Conservation (phyloP, 805 yeast species). For the Peterozyma xylosa region DNA sequence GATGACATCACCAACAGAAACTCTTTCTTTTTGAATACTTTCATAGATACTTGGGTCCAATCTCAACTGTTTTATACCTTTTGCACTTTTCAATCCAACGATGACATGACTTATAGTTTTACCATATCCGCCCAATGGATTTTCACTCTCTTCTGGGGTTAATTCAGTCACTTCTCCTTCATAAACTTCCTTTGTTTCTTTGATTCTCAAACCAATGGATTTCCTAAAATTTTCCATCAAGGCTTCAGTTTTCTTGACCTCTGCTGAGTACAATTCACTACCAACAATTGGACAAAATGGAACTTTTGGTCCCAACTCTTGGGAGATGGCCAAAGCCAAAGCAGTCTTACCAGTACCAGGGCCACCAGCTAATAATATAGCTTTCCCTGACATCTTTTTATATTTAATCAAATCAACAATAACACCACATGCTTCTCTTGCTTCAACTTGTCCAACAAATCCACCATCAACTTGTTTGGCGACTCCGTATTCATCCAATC, state of each 20-base stretch:
- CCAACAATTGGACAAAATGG: conserved; percentile 98
- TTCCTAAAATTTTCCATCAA: conserved; percentile 94
- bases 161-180: conserved; percentile 97
- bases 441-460: conserved; percentile 68
- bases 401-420: conserved; percentile 89
- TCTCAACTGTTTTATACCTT: conserved; percentile 83
- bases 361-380: conserved; percentile 92
- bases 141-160: conserved; percentile 93
- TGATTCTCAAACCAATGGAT: conserved; percentile 92
- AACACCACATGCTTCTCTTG: conserved; percentile 91
- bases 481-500: conserved; percentile 81
- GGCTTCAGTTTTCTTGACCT: conserved; percentile 93
- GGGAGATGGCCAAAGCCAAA: conserved; percentile 90
- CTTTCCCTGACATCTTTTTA: conserved; percentile 91
- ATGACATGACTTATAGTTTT: conserved; percentile 91
- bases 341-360: conserved; percentile 99
- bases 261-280: conserved; percentile 89
- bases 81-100: conserved; percentile 87
- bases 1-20: conserved; percentile 92
- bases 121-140: conserved; percentile 96
- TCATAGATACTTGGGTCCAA: conserved; percentile 92
- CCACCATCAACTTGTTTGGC: conserved; percentile 89
- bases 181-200: conserved; percentile 94
- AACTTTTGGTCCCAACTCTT: conserved; percentile 93
- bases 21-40: conserved; percentile 89